These are phyloP conservation scores for Vigna trinervia DNA, from an alignment of 306 rosid species.

Conservation along the genomic window DNA sequence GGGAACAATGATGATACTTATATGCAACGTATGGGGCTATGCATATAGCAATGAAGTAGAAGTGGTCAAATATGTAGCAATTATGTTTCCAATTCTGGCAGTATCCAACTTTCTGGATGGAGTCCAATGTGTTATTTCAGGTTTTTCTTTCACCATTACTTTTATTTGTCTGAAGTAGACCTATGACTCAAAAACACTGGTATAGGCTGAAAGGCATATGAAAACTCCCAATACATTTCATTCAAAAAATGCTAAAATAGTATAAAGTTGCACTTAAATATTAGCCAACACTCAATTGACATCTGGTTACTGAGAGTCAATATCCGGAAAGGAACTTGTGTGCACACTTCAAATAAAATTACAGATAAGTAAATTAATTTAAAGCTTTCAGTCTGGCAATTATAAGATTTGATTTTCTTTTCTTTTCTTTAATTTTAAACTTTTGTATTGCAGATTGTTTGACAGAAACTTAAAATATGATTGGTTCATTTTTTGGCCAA, in stretches of 20 bases:
- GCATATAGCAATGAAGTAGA: conserved; percentile 68
- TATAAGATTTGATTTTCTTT: background rate
- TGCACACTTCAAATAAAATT: background rate
- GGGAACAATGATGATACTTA: conserved; percentile 58
- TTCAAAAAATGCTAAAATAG: too few relatives aligned
- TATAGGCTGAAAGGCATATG: background rate
- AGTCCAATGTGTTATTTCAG: conserved; percentile 80
- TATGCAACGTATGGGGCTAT: conserved; percentile 72
- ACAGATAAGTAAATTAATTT: background rate
- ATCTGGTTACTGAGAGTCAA: background rate
- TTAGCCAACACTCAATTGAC: background rate
- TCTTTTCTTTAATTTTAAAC: background rate
- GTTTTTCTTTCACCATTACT: conserved; percentile 34
- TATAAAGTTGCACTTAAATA: background rate
- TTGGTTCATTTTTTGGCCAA: background rate
- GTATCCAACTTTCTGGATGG: conserved; percentile 71
- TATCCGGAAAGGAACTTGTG: background rate
- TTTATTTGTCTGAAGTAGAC: background rate
- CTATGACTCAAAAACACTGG: background rate
- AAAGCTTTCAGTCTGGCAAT: background rate
- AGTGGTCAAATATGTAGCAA: conserved; percentile 65
- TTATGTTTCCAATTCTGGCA: conserved; percentile 76
- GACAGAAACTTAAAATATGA: background rate
- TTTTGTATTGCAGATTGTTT: background rate
- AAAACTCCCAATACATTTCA: too few relatives aligned